These are phyloP conservation scores for Sclerotinia borealis DNA, from an alignment of 2,329 filamentous ascomycete species.

Conservation along the genomic window DNA sequence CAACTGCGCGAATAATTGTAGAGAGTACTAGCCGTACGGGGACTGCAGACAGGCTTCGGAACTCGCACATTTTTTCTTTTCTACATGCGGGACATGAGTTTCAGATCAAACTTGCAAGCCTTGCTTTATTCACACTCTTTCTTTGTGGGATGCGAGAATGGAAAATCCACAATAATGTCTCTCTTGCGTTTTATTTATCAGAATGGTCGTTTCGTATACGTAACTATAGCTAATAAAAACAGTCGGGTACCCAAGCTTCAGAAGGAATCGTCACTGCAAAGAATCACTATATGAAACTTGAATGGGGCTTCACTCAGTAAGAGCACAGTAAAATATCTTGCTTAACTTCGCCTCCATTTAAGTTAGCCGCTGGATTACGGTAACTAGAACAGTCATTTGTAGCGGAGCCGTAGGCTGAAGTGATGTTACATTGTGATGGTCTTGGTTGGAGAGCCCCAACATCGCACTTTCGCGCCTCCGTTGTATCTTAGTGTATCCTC, in stretches of 20 bases:
- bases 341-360: background rate
- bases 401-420: no score
- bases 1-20: conserved; percentile 7
- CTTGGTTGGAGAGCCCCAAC: no score
- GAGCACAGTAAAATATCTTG: background rate
- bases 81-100: background rate
- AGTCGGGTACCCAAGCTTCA: background rate
- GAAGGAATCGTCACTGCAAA: background rate
- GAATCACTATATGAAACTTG: no score
- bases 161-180: background rate
- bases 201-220: background rate
- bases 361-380: no score
- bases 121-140: background rate
- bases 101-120: background rate
- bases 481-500: no score
- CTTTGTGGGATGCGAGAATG: background rate
- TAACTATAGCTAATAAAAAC: background rate
- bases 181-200: background rate
- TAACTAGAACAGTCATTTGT: no score
- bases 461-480: no score
- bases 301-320: no score
- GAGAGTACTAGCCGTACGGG: background rate
- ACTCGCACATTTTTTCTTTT: background rate
- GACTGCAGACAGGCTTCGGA: no score
- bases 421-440: no score